phyloP scores from a whole-genome alignment of 306 rosid species.

The Sechiopsis laciniata region DNA sequence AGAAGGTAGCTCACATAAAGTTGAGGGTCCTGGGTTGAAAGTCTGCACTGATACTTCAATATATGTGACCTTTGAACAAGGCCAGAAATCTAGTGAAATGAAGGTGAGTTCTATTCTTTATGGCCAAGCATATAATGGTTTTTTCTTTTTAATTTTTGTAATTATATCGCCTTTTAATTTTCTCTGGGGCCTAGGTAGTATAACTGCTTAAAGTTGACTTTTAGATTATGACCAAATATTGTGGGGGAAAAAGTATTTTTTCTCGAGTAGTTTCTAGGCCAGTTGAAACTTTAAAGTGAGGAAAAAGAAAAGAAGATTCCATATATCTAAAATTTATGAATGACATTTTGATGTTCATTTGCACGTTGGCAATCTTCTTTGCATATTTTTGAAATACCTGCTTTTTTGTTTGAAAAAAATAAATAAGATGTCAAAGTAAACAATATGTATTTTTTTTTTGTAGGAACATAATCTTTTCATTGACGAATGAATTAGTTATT shows the following conservation, averaged over 20 bases:
- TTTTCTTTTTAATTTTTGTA: background rate
- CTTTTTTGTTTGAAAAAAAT: background rate
- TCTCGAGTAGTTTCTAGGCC: constrained; percentile 9
- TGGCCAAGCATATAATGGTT: background rate
- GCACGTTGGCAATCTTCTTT: background rate
- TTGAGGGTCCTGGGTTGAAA: constrained; percentile 29
- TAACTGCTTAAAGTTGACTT: constrained; percentile 1
- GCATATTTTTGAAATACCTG: background rate
- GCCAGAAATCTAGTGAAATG: constrained; percentile 29
- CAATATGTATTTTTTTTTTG: background rate
- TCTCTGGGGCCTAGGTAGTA: background rate
- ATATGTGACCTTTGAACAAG: constrained; percentile 36
- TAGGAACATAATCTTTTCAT: too few relatives aligned
- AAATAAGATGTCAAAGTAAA: background rate
- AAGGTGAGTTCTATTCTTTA: constrained; percentile 33
- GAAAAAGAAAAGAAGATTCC: constrained; percentile 1
- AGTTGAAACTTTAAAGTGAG: constrained; percentile 9
- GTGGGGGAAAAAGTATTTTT: constrained; percentile 8
- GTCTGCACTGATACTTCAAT: constrained; percentile 29
- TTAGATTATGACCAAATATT: background rate
- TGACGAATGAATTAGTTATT: too few relatives aligned
- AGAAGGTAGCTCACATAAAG: constrained; percentile 25
- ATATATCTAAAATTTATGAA: background rate
- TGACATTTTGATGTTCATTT: constrained; percentile 5
- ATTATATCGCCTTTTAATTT: constrained; percentile 1